Percentiles rank a stretch among this genome's conserved stretches.
Conservation (phyloP, 805 yeast genomes). For the Allodekkera sacchari region DNA sequence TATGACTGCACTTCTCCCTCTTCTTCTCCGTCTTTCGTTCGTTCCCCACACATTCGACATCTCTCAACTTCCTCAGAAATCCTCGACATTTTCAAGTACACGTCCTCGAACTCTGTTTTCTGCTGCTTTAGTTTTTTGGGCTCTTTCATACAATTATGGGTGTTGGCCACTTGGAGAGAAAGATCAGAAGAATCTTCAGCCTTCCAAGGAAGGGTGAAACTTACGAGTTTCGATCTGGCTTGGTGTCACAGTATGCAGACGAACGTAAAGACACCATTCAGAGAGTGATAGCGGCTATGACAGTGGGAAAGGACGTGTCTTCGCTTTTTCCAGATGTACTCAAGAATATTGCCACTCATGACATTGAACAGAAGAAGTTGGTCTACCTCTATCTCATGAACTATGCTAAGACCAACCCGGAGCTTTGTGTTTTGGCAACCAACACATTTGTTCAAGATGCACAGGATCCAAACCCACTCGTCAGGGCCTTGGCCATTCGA, state of each 20-base stretch:
- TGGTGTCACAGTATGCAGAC: conserved; percentile 89
- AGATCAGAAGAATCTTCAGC: conserved; percentile 48
- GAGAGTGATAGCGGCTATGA: conserved; percentile 96
- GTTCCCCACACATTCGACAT: too few species aligned
- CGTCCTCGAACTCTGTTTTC: too few species aligned
- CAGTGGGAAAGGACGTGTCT: conserved; percentile 93
- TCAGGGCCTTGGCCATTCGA: conserved; percentile 91
- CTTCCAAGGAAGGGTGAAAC: conserved; percentile 66
- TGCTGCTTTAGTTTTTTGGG: too few species aligned
- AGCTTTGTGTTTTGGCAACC: conserved; percentile 89
- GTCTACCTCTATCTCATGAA: conserved; percentile 94
- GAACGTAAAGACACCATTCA: conserved; percentile 96
- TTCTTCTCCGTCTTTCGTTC: too few species aligned
- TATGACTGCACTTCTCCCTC: too few species aligned
- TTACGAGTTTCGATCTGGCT: conserved; percentile 81
- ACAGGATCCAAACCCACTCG: conserved; percentile 93
- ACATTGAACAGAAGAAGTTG: conserved; percentile 90
- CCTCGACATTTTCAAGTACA: too few species aligned
- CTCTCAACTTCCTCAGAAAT: too few species aligned
- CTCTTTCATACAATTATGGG: conserved; percentile 5
- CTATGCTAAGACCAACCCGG: conserved; percentile 95
- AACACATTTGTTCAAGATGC: conserved; percentile 94
- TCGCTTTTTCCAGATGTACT: conserved; percentile 91
- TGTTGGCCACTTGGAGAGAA: conserved; percentile 33
- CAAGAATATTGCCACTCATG: conserved; percentile 95